Evolutionary conservation across 805 yeast genomes (phyloP).

Genomic region (Zygosaccharomyces kombuchaensis): DNA sequence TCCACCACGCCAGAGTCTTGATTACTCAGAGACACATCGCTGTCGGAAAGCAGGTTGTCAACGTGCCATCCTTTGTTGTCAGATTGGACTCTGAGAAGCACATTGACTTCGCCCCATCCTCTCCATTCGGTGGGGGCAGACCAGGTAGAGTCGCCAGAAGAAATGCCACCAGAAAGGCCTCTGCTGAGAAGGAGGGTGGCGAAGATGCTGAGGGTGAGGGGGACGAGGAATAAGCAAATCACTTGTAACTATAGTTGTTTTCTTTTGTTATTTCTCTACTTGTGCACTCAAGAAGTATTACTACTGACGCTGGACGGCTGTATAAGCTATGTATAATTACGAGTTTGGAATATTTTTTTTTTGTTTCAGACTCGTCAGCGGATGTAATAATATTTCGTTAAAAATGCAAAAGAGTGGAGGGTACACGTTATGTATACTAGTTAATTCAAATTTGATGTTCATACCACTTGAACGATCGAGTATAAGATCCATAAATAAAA

Average conservation of each 20-base stretch:
- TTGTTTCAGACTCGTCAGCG: constrained; percentile 5
- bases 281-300: neutral
- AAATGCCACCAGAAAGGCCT: constrained; percentile 56
- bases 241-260: constrained; percentile 6
- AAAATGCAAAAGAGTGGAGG: neutral
- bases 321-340: constrained; percentile 11
- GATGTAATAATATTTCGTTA: constrained; percentile 1
- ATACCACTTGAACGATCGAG: neutral
- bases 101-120: constrained; percentile 98
- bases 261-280: constrained; percentile 1
- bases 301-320: constrained; percentile 10
- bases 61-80: constrained; percentile 98
- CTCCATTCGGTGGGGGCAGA: constrained; percentile 99
- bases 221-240: constrained; percentile 59
- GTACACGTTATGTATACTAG: neutral
- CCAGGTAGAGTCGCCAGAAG: constrained; percentile 99
- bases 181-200: constrained; percentile 37
- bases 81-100: constrained; percentile 99
- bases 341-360: constrained; percentile 5
- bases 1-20: constrained; percentile 99
- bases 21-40: constrained; percentile 99
- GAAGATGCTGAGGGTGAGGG: constrained; percentile 74
- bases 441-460: neutral
- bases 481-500: neutral
- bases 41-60: constrained; percentile 99